These are phyloP conservation scores for Pythium inflatum DNA, from an alignment of 352 stramenopile genomes.

Conservation along the genomic window DNA sequence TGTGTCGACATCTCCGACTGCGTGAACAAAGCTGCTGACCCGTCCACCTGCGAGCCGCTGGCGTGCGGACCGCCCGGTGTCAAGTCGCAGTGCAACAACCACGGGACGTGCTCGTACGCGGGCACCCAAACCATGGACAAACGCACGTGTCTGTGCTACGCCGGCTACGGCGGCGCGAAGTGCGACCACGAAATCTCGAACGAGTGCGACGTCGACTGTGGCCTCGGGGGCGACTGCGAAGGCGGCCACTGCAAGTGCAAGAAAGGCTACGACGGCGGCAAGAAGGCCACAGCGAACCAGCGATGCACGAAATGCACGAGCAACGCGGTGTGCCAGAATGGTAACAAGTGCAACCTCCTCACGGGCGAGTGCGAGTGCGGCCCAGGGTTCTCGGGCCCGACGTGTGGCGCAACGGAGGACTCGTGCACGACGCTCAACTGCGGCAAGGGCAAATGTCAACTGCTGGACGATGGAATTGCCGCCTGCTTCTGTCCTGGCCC, in stretches of 20 bases:
- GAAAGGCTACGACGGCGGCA: conserved; percentile 46
- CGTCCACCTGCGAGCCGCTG: conserved; percentile 38
- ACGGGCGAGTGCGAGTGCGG: conserved; percentile 46
- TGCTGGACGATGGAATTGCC: conserved; percentile 30
- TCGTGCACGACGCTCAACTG: conserved; percentile 39
- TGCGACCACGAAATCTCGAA: conserved; percentile 49
- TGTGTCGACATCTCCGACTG: conserved; percentile 54
- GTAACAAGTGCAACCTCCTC: conserved; percentile 38
- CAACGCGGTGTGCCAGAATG: conserved; percentile 44
- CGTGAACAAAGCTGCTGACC: conserved; percentile 43
- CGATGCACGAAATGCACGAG: conserved; percentile 49
- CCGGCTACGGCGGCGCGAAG: conserved; percentile 45
- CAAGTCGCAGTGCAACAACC: conserved; percentile 42
- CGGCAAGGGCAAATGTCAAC: conserved; percentile 33
- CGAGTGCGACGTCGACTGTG: conserved; percentile 62
- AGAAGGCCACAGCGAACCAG: conserved; percentile 49
- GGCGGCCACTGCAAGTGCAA: conserved; percentile 50
- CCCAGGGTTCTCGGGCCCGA: conserved; percentile 45
- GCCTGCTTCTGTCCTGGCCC: conserved; percentile 39
- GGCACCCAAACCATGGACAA: conserved; percentile 38
- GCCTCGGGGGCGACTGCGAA: conserved; percentile 49
- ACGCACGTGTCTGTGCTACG: conserved; percentile 43
- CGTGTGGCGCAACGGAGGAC: conserved; percentile 53
- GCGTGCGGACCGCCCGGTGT: conserved; percentile 38
- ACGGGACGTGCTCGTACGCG: conserved; percentile 51